Conservation (phyloP, 768 basidiomycete species). For the Solioccasus polychromus region DNA sequence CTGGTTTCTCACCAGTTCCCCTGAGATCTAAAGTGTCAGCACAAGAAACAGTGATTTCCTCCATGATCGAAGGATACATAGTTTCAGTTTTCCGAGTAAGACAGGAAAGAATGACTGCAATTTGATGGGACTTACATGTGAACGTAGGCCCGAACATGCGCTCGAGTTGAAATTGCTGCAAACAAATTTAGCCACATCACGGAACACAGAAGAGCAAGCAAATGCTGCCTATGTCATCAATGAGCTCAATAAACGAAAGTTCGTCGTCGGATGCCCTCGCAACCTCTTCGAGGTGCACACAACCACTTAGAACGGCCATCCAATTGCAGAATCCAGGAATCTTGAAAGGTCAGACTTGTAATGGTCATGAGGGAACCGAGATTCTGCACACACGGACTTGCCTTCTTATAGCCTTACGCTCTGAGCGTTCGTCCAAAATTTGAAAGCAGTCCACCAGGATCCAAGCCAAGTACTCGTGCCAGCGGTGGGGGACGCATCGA, state of each 20-base stretch:
- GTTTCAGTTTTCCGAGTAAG: conserved; percentile 38
- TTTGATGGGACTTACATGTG: conserved; percentile 27
- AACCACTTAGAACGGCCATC: conserved; percentile 37
- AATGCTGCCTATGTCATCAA: conserved; percentile 36
- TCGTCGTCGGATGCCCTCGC: conserved; percentile 36
- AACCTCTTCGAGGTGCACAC: conserved; percentile 37
- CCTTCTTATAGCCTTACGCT: no score
- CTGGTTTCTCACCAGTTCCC: conserved; percentile 7
- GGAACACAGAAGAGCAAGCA: no score
- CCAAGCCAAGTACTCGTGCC: no score
- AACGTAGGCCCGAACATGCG: conserved; percentile 37
- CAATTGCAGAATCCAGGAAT: no score
- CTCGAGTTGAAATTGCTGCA: conserved; percentile 36
- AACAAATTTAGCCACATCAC: no score
- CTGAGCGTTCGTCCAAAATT: no score
- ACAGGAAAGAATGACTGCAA: conserved; percentile 22
- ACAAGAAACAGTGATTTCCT: no score
- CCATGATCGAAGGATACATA: conserved; percentile 39
- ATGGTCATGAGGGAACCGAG: no score
- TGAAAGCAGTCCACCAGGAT: no score
- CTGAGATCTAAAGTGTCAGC: conserved; percentile 33
- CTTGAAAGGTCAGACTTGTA: no score
- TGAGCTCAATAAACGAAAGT: conserved; percentile 33
- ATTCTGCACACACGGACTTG: no score
- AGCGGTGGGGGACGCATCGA: no score